phyloP scores from a whole-genome alignment of 768 basidiomycete genomes.

The Thelephora ganbajun region DNA sequence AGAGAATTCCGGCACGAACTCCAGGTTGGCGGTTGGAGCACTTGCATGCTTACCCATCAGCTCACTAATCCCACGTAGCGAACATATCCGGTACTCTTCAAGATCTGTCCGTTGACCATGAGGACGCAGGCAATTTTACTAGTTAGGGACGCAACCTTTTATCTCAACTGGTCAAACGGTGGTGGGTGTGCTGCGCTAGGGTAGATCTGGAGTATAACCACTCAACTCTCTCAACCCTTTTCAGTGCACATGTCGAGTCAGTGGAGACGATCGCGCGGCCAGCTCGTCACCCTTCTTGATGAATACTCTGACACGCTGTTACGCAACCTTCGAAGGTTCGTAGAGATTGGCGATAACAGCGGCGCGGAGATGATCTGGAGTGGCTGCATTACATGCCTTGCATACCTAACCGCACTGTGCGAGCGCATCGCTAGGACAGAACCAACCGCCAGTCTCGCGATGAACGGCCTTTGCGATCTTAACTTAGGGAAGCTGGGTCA shows the following conservation, averaged over 20 bases:
- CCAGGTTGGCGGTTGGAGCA: not conserved
- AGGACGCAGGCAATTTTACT: not conserved
- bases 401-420: not conserved
- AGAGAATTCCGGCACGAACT: not conserved
- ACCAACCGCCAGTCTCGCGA: not conserved
- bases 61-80: not conserved
- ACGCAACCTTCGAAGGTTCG: not conserved
- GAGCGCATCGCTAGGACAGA: not conserved
- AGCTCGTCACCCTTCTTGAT: not conserved
- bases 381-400: not conserved
- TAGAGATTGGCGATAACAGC: not conserved
- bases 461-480: not conserved
- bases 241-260: not conserved
- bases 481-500: not conserved
- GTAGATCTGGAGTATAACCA: not conserved
- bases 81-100: not conserved
- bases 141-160: not conserved
- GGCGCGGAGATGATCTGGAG: not conserved
- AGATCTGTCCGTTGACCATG: not conserved
- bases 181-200: not conserved
- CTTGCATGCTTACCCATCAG: not conserved
- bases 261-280: not conserved
- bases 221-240: not conserved
- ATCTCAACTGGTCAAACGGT: not conserved
- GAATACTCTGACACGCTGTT: not conserved